phyloP scores from a whole-genome alignment of 1,284 basidiomycete species.

The Leccinum subrobustum region DNA sequence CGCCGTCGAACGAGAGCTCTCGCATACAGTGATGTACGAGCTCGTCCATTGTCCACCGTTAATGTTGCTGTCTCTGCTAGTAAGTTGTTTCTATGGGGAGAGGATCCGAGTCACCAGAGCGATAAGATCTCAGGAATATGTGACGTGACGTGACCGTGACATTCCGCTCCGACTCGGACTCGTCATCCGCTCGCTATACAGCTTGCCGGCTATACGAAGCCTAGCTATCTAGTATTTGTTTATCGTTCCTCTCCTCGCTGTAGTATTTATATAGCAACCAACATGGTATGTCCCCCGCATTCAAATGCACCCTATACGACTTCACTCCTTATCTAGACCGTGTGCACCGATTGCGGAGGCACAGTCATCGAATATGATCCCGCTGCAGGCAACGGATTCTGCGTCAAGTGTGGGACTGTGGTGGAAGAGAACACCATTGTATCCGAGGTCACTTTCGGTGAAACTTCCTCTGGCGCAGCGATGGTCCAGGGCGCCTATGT shows the following conservation, averaged over 20 bases:
- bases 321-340: constrained; percentile 32
- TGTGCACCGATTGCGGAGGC: constrained; percentile 72
- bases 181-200: neutral
- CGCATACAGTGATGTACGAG: constrained; percentile 72
- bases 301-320: neutral
- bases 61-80: neutral
- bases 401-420: constrained; percentile 83
- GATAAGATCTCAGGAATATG: constrained; percentile 18
- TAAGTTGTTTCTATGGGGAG: neutral
- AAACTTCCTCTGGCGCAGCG: constrained; percentile 89
- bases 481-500: constrained; percentile 96
- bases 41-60: constrained; percentile 57
- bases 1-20: constrained; percentile 82
- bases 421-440: constrained; percentile 95
- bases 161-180: neutral
- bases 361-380: constrained; percentile 81
- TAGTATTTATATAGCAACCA: neutral
- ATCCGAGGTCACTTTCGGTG: constrained; percentile 91
- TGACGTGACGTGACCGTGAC: constrained; percentile 24
- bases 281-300: constrained; percentile 22
- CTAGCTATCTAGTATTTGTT: neutral
- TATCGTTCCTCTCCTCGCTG: neutral
- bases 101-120: neutral
- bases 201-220: neutral
- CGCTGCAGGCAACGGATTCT: constrained; percentile 81